Evolutionary conservation across 805 yeast genomes (phyloP), one percentile per base, ranked within the genome.

Genomic region (Citeromyces nyonsensis): DNA sequence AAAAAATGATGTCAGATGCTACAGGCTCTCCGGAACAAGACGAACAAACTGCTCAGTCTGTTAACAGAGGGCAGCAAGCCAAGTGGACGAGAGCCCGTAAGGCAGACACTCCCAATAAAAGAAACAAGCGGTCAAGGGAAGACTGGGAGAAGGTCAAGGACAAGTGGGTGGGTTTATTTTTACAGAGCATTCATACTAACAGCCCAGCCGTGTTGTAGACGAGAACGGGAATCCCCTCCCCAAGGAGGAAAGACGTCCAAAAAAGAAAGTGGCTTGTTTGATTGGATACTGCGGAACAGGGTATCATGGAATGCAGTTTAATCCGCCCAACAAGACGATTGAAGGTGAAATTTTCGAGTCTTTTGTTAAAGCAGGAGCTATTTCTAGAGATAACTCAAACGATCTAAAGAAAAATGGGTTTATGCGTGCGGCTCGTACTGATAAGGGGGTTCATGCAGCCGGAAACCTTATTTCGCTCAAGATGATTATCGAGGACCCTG

Each of bases 401-500:
- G 96, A 88, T 49, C 70, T 86, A 45, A 85, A 83, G 49, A 86
- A 86, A 49, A 70, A 74, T 34, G 85, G 91, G 0, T 81, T 88
- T 48, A 77, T 75, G 82, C 65, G 91, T 52, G 83, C 86, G 33
- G 88, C 88, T 4, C 65, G 88, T 57, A 79, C 88, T 3, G 97
- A 86, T 53, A 88, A 88, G 54, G 97, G 96, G 38, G 97, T 86
- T 15, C 97, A 86, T 55, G 96, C 97, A 9, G 95, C 95, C 2
- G 96, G 96, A 20, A 86, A 86, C 51, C 84, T 85, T 14, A 69
- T 88, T 29, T 78, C 93, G 10, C 60, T 80, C 43, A 86, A 86
- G 50, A 56, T 86, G 63, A 82, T 83, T 44, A 65, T 83, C 33
- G 94, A 84, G 48, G 94, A 86, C 45, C 71, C 64, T 10, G 77